Conservation (phyloP, 495 filamentous ascomycete genomes). For the Penicillium pulvis region DNA sequence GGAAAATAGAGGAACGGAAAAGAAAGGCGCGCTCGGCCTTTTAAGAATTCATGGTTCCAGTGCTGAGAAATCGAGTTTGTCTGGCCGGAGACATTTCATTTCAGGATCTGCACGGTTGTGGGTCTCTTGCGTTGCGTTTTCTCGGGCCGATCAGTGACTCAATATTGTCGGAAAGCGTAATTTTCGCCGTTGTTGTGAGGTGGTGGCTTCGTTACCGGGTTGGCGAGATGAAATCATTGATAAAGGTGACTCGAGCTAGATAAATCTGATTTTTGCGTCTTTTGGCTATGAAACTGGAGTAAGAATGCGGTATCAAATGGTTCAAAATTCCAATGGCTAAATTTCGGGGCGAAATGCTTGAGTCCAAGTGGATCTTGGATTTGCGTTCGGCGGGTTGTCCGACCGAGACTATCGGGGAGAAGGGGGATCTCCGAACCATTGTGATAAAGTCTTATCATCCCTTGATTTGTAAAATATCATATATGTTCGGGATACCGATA, state of each 20-base stretch:
- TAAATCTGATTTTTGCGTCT: too few species aligned
- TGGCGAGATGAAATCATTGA: too few species aligned
- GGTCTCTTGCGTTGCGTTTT: constrained; percentile 12
- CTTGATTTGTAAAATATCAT: too few species aligned
- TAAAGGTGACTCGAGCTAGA: too few species aligned
- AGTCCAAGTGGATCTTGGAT: not conserved
- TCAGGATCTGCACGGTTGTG: constrained; percentile 10
- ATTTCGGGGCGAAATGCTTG: not conserved
- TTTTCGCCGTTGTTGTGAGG: not conserved
- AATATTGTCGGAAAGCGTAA: not conserved
- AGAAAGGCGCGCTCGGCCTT: not conserved
- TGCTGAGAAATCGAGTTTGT: constrained; percentile 17
- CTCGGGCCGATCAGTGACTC: not conserved
- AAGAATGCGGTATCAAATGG: too few species aligned
- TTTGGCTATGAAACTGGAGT: too few species aligned
- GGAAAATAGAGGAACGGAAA: not conserved
- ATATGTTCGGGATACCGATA: too few species aligned
- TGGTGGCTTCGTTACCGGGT: not conserved
- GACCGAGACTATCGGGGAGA: not conserved
- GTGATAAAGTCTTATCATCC: too few species aligned
- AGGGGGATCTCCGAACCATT: too few species aligned
- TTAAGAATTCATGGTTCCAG: not conserved
- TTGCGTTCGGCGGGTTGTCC: not conserved
- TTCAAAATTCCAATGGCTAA: not conserved
- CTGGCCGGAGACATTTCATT: constrained; percentile 4